These are phyloP conservation scores for Juncus inflexus DNA, from an alignment of 176 grass and related monocot species.

Conservation along the genomic window DNA sequence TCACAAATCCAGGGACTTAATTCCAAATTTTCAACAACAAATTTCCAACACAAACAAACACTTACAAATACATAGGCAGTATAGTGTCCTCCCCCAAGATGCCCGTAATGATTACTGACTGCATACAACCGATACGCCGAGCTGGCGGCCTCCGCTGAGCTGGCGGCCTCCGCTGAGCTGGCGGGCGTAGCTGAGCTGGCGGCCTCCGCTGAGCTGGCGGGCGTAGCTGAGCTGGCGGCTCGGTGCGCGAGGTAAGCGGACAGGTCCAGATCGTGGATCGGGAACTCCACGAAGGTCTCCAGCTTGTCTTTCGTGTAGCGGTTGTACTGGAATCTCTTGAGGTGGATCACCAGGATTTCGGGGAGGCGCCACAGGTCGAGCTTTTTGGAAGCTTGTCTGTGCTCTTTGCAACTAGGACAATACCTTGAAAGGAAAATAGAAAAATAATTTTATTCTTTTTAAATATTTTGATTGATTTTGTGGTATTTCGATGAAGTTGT, in stretches of 20 bases:
- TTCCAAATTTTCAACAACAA: background rate
- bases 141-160: background rate
- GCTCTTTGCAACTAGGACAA: conserved; percentile 82
- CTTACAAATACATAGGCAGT: conserved; percentile 84
- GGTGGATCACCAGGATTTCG: conserved; percentile 88
- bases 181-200: too few species aligned
- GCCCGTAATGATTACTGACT: conserved; percentile 84
- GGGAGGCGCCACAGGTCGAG: conserved; percentile 90
- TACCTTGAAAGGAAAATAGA: conserved; percentile 44
- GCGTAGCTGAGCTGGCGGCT: conserved; percentile 23
- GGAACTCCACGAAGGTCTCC: conserved; percentile 85
- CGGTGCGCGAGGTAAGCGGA: conserved; percentile 49
- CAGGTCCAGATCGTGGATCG: conserved; percentile 65
- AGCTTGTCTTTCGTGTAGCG: conserved; percentile 90
- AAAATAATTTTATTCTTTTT: conserved; percentile 2
- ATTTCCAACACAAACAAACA: conserved; percentile 8
- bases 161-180: too few species aligned
- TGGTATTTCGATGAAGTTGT: too few species aligned
- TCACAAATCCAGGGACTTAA: background rate
- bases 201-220: too few species aligned
- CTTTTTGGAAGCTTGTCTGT: conserved; percentile 90
- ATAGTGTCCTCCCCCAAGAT: conserved; percentile 89
- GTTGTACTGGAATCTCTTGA: conserved; percentile 82
- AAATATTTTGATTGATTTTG: conserved; percentile 1
- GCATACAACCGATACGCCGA: conserved; percentile 65